Evolutionary conservation across 345 rosid genomes (phyloP).

Genomic region (Pistacia atlantica): DNA sequence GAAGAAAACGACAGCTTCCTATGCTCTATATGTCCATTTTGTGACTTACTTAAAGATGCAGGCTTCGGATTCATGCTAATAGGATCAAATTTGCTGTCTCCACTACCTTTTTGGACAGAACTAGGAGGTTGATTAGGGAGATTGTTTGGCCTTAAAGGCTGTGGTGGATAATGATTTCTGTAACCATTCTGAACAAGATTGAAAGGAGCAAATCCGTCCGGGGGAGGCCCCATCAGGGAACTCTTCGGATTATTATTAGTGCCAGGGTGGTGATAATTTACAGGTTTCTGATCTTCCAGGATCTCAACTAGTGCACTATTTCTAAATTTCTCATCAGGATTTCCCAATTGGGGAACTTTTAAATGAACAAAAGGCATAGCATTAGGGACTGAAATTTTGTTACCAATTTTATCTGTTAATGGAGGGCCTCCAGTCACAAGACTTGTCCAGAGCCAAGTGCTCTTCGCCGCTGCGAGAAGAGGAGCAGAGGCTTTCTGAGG

Average conservation of each 20-base stretch:
- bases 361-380: not conserved
- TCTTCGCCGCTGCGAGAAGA: slow-evolving; percentile 70
- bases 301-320: slow-evolving; percentile 14
- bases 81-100: too few species aligned
- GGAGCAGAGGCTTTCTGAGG: slow-evolving; percentile 71
- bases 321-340: slow-evolving; percentile 15
- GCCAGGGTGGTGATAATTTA: slow-evolving; percentile 28
- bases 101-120: not conserved
- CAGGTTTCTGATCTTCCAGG: slow-evolving; percentile 25
- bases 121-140: slow-evolving; percentile 20
- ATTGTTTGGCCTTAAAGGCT: slow-evolving; percentile 29
- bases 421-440: slow-evolving; percentile 67
- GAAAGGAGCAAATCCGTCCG: slow-evolving; percentile 12
- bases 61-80: not conserved
- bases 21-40: slow-evolving; percentile 28
- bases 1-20: slow-evolving; percentile 20
- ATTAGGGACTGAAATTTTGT: not conserved
- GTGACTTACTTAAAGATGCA: not conserved
- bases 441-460: slow-evolving; percentile 81
- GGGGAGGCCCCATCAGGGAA: slow-evolving; percentile 24
- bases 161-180: slow-evolving; percentile 15
- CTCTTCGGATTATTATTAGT: slow-evolving; percentile 12
- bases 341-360: slow-evolving; percentile 22
- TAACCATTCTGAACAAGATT: slow-evolving; percentile 18
- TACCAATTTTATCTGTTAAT: slow-evolving; percentile 24